Evolutionary conservation across 345 rosid genomes (phyloP).

Genomic region (Populus alba): DNA sequence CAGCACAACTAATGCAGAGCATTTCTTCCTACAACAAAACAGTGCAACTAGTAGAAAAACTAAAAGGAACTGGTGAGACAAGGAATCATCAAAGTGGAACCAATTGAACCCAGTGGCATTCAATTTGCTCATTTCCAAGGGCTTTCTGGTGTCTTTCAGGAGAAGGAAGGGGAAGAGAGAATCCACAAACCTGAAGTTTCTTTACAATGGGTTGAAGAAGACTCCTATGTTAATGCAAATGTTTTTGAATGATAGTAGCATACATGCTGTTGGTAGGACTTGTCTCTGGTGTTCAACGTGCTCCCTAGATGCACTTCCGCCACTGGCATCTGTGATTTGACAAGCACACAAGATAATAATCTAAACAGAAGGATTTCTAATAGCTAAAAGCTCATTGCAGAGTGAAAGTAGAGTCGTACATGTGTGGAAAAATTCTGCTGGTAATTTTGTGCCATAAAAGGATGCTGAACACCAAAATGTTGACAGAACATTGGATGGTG

Average conservation of each 20-base stretch:
- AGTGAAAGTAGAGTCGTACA: constrained; percentile 28
- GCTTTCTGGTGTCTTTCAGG: constrained; percentile 14
- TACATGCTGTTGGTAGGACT: constrained; percentile 11
- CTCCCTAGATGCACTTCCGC: constrained; percentile 2
- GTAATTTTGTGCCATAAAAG: constrained; percentile 26
- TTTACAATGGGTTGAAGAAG: constrained; percentile 13
- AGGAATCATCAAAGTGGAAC: not conserved
- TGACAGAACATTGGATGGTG: constrained; percentile 19
- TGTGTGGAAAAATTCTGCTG: constrained; percentile 17
- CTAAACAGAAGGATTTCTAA: not conserved
- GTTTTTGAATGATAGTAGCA: not conserved
- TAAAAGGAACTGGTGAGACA: not conserved
- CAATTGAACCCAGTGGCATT: not conserved
- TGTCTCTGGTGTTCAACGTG: not conserved
- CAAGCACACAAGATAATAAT: not conserved
- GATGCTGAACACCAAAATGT: constrained; percentile 19
- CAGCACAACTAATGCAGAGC: not conserved
- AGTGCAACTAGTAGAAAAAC: not conserved
- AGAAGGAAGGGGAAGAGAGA: not conserved
- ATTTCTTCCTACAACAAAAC: not conserved
- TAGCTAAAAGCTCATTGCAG: not conserved
- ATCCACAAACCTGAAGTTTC: constrained; percentile 23
- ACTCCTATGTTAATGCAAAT: not conserved
- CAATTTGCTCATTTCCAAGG: constrained; percentile 13
- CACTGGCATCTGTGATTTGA: constrained; percentile 31